phyloP scores from a whole-genome alignment of 23 red algal genomes.

The Chondrus crispus region DNA sequence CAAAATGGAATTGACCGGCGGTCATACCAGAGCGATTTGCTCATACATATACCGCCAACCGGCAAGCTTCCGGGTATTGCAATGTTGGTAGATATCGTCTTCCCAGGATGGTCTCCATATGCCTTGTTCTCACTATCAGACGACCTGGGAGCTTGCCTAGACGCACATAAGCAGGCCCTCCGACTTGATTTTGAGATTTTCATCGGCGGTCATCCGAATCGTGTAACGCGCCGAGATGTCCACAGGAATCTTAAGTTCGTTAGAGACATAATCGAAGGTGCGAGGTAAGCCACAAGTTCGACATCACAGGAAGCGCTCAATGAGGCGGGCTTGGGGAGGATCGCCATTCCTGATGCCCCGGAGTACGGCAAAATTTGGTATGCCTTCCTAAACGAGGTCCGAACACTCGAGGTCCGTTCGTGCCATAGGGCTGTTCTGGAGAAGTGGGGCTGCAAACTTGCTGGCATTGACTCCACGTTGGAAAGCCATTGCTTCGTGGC shows the following conservation, averaged over 20 bases:
- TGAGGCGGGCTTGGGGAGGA: background rate
- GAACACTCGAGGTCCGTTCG: background rate
- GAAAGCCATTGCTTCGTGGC: constrained; percentile 30
- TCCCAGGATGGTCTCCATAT: background rate
- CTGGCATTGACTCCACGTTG: constrained; percentile 27
- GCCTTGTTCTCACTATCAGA: background rate
- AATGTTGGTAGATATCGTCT: constrained; percentile 21
- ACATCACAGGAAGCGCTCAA: background rate
- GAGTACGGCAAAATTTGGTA: constrained; percentile 56
- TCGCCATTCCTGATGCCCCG: background rate
- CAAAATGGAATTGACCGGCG: background rate
- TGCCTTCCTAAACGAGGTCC: constrained; percentile 13
- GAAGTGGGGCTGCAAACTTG: constrained; percentile 65
- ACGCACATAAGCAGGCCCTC: background rate
- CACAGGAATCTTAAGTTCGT: background rate
- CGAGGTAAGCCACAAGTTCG: background rate
- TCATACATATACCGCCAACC: background rate
- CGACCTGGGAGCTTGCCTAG: background rate
- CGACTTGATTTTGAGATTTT: constrained; percentile 10
- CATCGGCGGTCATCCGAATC: background rate
- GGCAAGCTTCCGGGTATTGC: background rate
- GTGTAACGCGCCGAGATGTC: background rate
- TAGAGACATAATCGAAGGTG: constrained; percentile 18
- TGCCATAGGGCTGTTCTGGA: constrained; percentile 47
- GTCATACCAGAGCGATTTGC: background rate